These are phyloP conservation scores for Leishmania martiniquensis DNA, from an alignment of 208 protist genomes.

Conservation along the genomic window DNA sequence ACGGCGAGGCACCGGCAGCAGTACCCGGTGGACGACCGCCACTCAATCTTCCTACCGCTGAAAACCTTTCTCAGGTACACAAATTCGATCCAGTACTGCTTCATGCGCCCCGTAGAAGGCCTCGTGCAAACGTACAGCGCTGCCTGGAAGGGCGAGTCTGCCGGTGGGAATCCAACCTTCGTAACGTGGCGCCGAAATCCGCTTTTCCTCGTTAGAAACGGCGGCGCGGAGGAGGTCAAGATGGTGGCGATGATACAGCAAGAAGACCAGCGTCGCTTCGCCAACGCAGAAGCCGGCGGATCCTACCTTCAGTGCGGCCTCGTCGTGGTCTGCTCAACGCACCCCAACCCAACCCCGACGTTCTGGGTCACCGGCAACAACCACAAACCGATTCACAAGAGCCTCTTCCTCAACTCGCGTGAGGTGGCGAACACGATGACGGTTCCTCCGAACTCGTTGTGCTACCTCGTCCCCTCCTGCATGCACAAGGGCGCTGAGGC, in stretches of 20 bases:
- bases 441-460: conserved; percentile 60
- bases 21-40: conserved; percentile 51
- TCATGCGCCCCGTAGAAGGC: conserved; percentile 50
- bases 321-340: conserved; percentile 40
- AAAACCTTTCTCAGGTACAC: conserved; percentile 47
- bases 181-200: conserved; percentile 81
- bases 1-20: conserved; percentile 42
- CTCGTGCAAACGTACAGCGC: conserved; percentile 38
- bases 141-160: conserved; percentile 48
- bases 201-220: conserved; percentile 67
- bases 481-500: conserved; percentile 59
- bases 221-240: conserved; percentile 13
- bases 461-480: conserved; percentile 73
- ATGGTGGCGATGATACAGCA: conserved; percentile 59
- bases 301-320: conserved; percentile 75
- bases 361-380: conserved; percentile 75
- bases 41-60: conserved; percentile 65
- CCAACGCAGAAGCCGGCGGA: conserved; percentile 33
- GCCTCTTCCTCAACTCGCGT: conserved; percentile 83
- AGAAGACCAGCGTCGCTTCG: conserved; percentile 64
- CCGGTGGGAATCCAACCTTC: conserved; percentile 74
- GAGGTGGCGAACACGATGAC: conserved; percentile 64
- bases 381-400: conserved; percentile 61
- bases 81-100: conserved; percentile 63
- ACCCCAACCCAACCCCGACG: conserved; percentile 46